Conservation (phyloP, 176 grass and related monocot genomes). For the Oryza brachyantha region DNA sequence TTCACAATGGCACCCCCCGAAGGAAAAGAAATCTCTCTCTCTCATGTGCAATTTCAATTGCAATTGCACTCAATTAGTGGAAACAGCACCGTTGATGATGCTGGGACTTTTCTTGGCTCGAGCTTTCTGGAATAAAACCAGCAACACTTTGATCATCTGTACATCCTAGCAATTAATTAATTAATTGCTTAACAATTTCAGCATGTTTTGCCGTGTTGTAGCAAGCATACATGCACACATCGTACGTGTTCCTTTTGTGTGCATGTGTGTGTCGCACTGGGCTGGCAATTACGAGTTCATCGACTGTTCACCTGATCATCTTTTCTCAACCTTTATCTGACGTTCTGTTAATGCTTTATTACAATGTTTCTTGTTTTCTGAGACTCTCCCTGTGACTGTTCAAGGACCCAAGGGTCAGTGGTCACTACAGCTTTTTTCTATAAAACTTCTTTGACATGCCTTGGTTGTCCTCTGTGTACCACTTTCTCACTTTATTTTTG, state of each 20-base stretch:
- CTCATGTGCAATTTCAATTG: neutral
- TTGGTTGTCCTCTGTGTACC: neutral
- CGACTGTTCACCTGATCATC: slow-evolving; percentile 37
- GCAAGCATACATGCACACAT: too few relatives aligned
- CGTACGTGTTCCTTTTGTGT: neutral
- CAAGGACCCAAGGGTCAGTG: slow-evolving; percentile 16
- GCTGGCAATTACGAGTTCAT: slow-evolving; percentile 5
- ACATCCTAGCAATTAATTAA: too few relatives aligned
- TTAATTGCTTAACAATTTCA: too few relatives aligned
- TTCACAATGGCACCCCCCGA: neutral
- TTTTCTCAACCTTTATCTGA: slow-evolving; percentile 20
- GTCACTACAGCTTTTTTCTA: slow-evolving; percentile 18
- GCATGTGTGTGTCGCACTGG: neutral
- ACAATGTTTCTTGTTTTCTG: slow-evolving; percentile 3
- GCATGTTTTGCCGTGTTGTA: neutral
- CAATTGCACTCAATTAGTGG: slow-evolving; percentile 14
- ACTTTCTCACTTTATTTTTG: neutral
- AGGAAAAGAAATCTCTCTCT: slow-evolving; percentile 8
- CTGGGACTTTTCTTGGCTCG: neutral
- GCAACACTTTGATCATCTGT: neutral
- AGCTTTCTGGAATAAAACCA: neutral
- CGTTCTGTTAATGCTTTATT: slow-evolving; percentile 28
- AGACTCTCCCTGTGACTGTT: slow-evolving; percentile 2
- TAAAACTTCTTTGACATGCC: neutral
- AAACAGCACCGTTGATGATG: neutral